phyloP scores from a whole-genome alignment of 805 yeast species.

The Pichia occidentalis region DNA sequence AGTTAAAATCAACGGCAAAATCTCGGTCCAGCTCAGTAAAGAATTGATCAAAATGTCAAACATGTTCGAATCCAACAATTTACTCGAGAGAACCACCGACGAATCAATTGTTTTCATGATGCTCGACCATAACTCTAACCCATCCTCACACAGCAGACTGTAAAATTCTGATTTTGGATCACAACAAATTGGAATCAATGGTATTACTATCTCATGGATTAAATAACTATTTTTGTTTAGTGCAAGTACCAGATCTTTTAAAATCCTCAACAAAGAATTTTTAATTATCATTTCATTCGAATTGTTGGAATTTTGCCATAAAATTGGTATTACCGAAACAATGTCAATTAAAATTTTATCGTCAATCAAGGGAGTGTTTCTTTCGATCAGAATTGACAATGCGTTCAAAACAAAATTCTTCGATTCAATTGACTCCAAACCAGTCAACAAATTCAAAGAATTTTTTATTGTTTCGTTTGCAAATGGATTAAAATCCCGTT shows the following conservation, averaged over 20 bases:
- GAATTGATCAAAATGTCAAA: conserved; percentile 52
- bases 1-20: conserved; percentile 55
- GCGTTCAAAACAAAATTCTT: conserved; percentile 69
- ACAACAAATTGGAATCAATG: conserved; percentile 56
- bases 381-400: conserved; percentile 53
- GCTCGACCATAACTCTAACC: conserved; percentile 76
- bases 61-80: conserved; percentile 32
- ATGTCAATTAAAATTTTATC: conserved; percentile 44
- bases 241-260: conserved; percentile 50
- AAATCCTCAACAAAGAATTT: conserved; percentile 46
- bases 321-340: conserved; percentile 51
- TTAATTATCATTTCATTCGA: conserved; percentile 42
- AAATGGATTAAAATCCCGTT: conserved; percentile 60
- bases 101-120: conserved; percentile 56
- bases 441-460: conserved; percentile 44
- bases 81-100: conserved; percentile 27
- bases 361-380: conserved; percentile 59
- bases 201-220: conserved; percentile 52
- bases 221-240: conserved; percentile 45
- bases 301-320: conserved; percentile 61
- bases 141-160: conserved; percentile 71
- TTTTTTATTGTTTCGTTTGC: conserved; percentile 44
- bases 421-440: conserved; percentile 60
- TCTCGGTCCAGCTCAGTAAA: conserved; percentile 65
- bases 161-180: conserved; percentile 51